A percentile compares a stretch with the other conserved stretches of the same genome.
These are phyloP conservation scores for Zasmidium citrigriseum DNA, from an alignment of 2,329 filamentous ascomycete genomes.

Conservation along the genomic window DNA sequence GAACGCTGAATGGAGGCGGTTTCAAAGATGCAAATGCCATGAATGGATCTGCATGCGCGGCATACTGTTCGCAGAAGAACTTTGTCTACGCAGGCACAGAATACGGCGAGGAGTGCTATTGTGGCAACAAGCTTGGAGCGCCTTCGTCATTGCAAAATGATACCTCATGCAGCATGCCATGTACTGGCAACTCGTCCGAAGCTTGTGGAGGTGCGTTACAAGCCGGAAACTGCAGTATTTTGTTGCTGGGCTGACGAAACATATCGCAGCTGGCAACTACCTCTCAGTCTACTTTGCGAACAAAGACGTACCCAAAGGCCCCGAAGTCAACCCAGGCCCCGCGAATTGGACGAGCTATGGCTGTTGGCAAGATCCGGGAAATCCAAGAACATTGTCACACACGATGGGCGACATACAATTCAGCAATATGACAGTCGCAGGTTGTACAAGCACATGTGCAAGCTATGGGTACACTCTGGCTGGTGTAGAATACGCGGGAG, in stretches of 20 bases:
- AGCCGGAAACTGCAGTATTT: slow-evolving; percentile 1
- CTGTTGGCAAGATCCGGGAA: slow-evolving; percentile 33
- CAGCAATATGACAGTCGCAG: slow-evolving; percentile 29
- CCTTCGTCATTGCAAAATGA: slow-evolving; percentile 22
- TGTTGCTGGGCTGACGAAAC: background rate
- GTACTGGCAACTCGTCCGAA: slow-evolving; percentile 31
- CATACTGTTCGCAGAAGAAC: slow-evolving; percentile 21
- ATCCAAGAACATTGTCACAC: slow-evolving; percentile 22
- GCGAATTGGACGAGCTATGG: slow-evolving; percentile 32
- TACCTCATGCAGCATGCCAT: slow-evolving; percentile 31
- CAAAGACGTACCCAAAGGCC: slow-evolving; percentile 19
- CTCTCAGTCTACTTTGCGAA: slow-evolving; percentile 29
- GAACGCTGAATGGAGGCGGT: slow-evolving; percentile 16
- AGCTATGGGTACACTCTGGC: slow-evolving; percentile 32
- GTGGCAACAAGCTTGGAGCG: slow-evolving; percentile 26
- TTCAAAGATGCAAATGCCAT: slow-evolving; percentile 18
- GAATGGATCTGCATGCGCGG: slow-evolving; percentile 24
- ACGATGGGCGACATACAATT: slow-evolving; percentile 23
- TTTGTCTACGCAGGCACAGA: slow-evolving; percentile 31
- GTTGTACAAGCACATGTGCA: slow-evolving; percentile 30
- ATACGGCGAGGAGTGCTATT: slow-evolving; percentile 20
- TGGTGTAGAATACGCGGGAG: slow-evolving; percentile 35
- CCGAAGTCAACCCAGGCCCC: slow-evolving; percentile 21
- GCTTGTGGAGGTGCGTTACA: slow-evolving; percentile 25
- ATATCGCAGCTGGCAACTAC: slow-evolving; percentile 14